A percentile compares a stretch with the other conserved stretches of the same genome.
These are phyloP conservation scores for Solanum piurae DNA, from an alignment of 257 asterid species.

Conservation along the genomic window DNA sequence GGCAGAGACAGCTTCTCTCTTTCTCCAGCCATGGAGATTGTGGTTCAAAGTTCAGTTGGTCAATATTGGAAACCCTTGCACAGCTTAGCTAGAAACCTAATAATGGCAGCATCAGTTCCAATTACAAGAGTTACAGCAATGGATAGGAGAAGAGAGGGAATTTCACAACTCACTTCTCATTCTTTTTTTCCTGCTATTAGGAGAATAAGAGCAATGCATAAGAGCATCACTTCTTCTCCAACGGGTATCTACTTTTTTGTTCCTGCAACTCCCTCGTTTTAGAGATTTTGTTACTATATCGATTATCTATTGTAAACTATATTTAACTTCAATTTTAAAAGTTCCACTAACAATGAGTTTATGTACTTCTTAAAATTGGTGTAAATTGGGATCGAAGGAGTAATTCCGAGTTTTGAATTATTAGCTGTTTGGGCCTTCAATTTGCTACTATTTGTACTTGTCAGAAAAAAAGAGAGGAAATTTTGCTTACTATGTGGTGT, in stretches of 20 bases:
- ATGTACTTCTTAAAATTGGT: not conserved
- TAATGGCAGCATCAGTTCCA: not conserved
- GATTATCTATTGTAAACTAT: not conserved
- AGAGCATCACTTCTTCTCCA: not conserved
- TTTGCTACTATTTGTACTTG: not conserved
- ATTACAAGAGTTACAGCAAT: not conserved
- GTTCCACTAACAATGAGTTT: not conserved
- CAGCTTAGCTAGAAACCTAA: not conserved
- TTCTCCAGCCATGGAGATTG: not conserved
- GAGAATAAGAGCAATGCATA: not conserved
- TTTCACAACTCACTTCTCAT: not conserved
- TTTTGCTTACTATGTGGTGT: not conserved
- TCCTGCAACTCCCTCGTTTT: not conserved
- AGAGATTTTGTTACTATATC: not conserved
- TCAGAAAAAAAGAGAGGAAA: not conserved
- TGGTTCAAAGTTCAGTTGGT: not conserved
- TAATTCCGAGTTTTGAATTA: not conserved
- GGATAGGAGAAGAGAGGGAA: not conserved
- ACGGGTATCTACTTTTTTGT: not conserved
- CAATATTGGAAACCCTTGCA: not conserved
- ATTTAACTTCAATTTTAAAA: not conserved
- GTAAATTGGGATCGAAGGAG: not conserved
- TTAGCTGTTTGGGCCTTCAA: not conserved
- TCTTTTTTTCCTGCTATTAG: not conserved
- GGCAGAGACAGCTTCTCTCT: not conserved